Base-by-base conservation (phyloP, 306 rosid genomes). In the Myrica gale region DNA sequence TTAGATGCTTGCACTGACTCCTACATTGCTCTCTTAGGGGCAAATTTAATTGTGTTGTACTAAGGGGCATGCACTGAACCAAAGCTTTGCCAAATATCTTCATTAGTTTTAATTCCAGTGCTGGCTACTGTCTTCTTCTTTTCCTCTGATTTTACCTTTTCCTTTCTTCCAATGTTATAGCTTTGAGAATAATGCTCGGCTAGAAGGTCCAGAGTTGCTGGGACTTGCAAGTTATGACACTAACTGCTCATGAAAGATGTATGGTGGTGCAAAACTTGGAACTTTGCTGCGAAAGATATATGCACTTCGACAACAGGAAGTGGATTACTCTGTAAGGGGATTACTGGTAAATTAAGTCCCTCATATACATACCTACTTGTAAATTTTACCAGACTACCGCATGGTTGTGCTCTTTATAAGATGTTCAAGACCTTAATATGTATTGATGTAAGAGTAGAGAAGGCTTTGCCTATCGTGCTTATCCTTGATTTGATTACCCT, bases 171-270 rank as follows among this genome's bases (percentile, higher is more conserved):
- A 54, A 77, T 81, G 37, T 6, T 87, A 85, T 74, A 94, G 97
- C 93, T 94, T 94, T 74, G 93, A 88, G 83, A 89, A 92, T 66
- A 94, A 94, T 85, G 96, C 84, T 66, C 90, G 96, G 46, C 82
- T 94, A 78, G 98, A 92, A 88, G 97, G 97, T 62, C 97, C 98
- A 11, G 97, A 94, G 84, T 84, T 94, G 89, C 76, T 90, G 89
- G 97, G 98, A 72, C 97, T 92, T 3, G 98, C 91, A 72, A 89
- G 88, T 78, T 94, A 94, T 6, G 98, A 94, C 82, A 94, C 97
- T 72, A 89, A 91, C 90, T 94, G 98, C 93, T 84, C 88, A 10
- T 94, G 88, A 92, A 32, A 53, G 75, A 37, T 60, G 77, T 39
- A 8, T 53, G 80, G 74, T 69, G 88, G 71, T 23, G 73, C 73